These are phyloP conservation scores for Paraleonurus japonicus DNA, from an alignment of 257 asterid genomes.

Conservation along the genomic window DNA sequence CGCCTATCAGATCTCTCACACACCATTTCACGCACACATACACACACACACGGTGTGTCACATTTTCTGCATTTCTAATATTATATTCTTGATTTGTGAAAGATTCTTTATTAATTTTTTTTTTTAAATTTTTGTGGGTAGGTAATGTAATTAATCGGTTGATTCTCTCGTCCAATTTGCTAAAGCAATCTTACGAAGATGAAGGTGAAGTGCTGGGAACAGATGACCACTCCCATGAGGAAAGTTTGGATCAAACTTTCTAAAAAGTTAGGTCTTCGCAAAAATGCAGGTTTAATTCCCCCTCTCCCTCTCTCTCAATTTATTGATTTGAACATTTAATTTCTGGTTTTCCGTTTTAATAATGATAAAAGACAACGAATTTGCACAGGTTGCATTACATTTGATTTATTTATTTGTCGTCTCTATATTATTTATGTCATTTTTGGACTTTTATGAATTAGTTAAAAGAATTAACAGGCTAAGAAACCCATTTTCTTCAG, in stretches of 20 bases:
- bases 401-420: background rate
- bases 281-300: slow-evolving; percentile 42
- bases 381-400: background rate
- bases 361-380: background rate
- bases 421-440: too few species aligned
- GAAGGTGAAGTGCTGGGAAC: slow-evolving; percentile 43
- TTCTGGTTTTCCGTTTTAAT: too few species aligned
- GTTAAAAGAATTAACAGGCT: too few species aligned
- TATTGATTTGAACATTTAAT: background rate
- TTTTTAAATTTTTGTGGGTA: too few species aligned
- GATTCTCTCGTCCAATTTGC: background rate
- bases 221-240: slow-evolving; percentile 47
- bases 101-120: background rate
- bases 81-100: background rate
- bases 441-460: background rate
- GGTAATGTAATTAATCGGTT: slow-evolving; percentile 1
- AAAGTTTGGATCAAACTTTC: slow-evolving; percentile 56
- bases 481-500: background rate
- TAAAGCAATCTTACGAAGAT: slow-evolving; percentile 15
- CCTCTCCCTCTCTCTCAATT: background rate
- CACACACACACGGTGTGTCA: slow-evolving; percentile 9
- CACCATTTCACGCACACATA: slow-evolving; percentile 16
- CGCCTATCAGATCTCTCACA: slow-evolving; percentile 1
- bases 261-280: slow-evolving; percentile 31
- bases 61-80: background rate